phyloP scores from a whole-genome alignment of 2,329 filamentous ascomycete species.

The Aspergillus clavatus region DNA sequence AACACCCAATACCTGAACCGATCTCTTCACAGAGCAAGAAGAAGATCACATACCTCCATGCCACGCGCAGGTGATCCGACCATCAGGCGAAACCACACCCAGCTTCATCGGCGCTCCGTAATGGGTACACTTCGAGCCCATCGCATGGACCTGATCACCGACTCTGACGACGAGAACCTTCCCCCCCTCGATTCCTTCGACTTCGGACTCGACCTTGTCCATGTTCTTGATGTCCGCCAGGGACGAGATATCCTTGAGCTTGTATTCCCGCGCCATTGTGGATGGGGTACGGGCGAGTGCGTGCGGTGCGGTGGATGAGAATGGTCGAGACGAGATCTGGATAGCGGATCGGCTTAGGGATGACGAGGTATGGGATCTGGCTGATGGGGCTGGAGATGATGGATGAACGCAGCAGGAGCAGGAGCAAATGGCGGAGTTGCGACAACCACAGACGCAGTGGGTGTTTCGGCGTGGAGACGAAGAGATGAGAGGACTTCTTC shows the following conservation, averaged over 20 bases:
- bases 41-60: constrained; percentile 67
- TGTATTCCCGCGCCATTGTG: constrained; percentile 39
- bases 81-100: constrained; percentile 75
- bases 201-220: constrained; percentile 82
- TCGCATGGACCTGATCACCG: constrained; percentile 68
- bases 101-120: constrained; percentile 87
- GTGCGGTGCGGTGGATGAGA: constrained; percentile 6
- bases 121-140: constrained; percentile 80
- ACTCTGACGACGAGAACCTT: constrained; percentile 84
- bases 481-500: constrained; percentile 1
- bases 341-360: constrained; percentile 1
- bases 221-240: constrained; percentile 66
- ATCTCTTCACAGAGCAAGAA: constrained; percentile 1
- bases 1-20: too few relatives aligned
- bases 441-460: constrained; percentile 22
- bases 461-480: not conserved
- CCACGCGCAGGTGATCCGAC: constrained; percentile 89
- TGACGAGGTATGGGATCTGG: not conserved
- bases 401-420: constrained; percentile 24
- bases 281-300: constrained; percentile 11
- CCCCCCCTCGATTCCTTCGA: constrained; percentile 79
- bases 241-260: constrained; percentile 69
- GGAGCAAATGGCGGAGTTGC: constrained; percentile 14
- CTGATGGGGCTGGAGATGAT: constrained; percentile 5
- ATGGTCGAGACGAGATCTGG: constrained; percentile 2